Percentiles rank a stretch among this genome's conserved stretches.
Conservation (phyloP, 2,329 filamentous ascomycete genomes). For the Phialophora expanda region DNA sequence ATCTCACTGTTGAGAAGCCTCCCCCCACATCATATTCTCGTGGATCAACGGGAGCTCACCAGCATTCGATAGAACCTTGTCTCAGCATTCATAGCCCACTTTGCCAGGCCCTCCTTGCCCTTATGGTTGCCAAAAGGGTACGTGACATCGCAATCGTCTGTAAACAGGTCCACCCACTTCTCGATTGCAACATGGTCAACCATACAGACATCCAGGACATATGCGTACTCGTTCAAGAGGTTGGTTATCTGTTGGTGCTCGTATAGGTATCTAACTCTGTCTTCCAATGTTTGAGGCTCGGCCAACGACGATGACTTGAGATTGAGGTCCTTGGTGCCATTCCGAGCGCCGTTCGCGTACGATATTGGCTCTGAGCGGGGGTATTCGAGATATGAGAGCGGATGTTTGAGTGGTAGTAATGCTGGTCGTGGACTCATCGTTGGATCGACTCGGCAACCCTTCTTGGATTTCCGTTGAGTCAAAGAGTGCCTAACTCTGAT, state of each 20-base stretch:
- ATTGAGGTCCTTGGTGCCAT: not conserved
- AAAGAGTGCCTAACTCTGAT: not conserved
- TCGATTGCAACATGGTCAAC: conserved; percentile 18
- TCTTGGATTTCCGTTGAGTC: not conserved
- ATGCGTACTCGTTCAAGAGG: conserved; percentile 60
- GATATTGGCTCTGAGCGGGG: conserved; percentile 6
- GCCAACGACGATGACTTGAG: conserved; percentile 1
- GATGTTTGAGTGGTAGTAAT: conserved; percentile 20
- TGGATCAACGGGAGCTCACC: conserved; percentile 13
- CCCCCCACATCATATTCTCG: not conserved
- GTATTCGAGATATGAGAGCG: conserved; percentile 13
- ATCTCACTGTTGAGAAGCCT: too few relatives aligned
- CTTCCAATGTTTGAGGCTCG: conserved; percentile 17
- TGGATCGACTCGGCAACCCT: not conserved
- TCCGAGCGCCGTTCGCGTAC: not conserved
- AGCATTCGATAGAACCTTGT: conserved; percentile 27
- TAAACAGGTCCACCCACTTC: conserved; percentile 26
- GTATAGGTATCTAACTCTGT: conserved; percentile 26
- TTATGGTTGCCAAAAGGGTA: conserved; percentile 29
- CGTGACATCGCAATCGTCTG: conserved; percentile 25
- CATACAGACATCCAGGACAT: conserved; percentile 28
- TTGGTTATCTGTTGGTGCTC: conserved; percentile 52
- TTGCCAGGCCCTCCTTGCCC: conserved; percentile 18
- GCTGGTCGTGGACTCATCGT: conserved; percentile 14
- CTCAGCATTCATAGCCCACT: conserved; percentile 29